Percentiles rank a stretch among this genome's conserved stretches.
Evolutionary conservation across 1,284 basidiomycete species (phyloP).

Genomic region (Malassezia dermatis): DNA sequence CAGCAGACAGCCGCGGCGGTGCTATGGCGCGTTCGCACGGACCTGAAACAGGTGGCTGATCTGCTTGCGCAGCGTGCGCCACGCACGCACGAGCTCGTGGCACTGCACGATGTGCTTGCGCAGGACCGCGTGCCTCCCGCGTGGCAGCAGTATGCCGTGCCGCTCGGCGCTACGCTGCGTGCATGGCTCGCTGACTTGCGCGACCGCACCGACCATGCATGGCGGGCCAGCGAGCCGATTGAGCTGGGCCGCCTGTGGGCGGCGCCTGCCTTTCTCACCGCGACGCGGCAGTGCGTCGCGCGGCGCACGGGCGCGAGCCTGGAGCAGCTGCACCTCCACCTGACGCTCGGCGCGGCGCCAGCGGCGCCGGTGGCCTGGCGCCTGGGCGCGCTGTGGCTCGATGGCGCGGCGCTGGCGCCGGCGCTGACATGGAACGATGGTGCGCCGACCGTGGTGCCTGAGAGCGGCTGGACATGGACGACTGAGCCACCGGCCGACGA

Average conservation of each 20-base stretch:
- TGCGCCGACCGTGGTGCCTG: slow-evolving; percentile 23
- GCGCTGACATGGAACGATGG: slow-evolving; percentile 28
- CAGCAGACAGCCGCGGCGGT: slow-evolving; percentile 25
- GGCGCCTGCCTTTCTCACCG: slow-evolving; percentile 42
- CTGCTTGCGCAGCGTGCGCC: slow-evolving; percentile 27
- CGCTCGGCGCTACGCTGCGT: slow-evolving; percentile 27
- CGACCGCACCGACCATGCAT: slow-evolving; percentile 28
- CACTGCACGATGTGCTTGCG: slow-evolving; percentile 20
- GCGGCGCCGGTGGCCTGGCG: slow-evolving; percentile 19
- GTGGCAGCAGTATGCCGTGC: slow-evolving; percentile 31
- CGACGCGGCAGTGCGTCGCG: slow-evolving; percentile 41
- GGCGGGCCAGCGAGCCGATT: slow-evolving; percentile 13
- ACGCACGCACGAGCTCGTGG: slow-evolving; percentile 39
- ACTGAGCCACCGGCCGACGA: neutral
- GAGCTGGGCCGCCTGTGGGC: slow-evolving; percentile 36
- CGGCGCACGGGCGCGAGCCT: slow-evolving; percentile 26
- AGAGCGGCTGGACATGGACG: slow-evolving; percentile 32
- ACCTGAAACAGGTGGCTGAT: slow-evolving; percentile 30
- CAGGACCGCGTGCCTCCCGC: slow-evolving; percentile 30
- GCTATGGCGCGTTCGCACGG: slow-evolving; percentile 25
- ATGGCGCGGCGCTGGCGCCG: slow-evolving; percentile 25
- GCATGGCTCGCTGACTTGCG: slow-evolving; percentile 40
- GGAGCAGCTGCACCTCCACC: slow-evolving; percentile 32
- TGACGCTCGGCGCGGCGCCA: slow-evolving; percentile 59
- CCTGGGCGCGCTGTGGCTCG: slow-evolving; percentile 31